Conservation (phyloP, 331 rosid species). For the Pyrus hybrid region DNA sequence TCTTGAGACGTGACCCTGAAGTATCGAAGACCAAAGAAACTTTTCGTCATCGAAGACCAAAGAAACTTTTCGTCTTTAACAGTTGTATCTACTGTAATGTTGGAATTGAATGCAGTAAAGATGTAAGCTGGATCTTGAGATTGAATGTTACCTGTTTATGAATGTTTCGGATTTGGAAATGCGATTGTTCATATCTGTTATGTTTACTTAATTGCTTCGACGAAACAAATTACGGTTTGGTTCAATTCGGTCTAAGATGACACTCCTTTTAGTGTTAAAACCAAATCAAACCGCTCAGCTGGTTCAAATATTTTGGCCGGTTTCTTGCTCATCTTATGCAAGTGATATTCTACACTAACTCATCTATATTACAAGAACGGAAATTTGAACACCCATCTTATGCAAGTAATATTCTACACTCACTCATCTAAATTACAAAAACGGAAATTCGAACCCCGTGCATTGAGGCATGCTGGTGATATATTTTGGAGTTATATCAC, state of each 20-base stretch:
- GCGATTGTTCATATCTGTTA: background rate
- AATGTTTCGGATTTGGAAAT: background rate
- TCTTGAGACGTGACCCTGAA: background rate
- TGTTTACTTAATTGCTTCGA: background rate
- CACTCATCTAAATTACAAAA: fast-evolving
- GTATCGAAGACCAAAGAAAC: background rate
- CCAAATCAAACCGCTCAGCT: too few relatives aligned
- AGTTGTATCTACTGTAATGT: constrained; percentile 1
- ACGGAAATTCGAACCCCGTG: too few relatives aligned
- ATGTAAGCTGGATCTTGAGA: background rate
- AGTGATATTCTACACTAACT: fast-evolving
- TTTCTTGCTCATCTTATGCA: too few relatives aligned
- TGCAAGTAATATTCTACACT: fast-evolving
- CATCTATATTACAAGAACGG: fast-evolving
- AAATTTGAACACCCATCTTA: too few relatives aligned
- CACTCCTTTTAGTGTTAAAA: too few relatives aligned
- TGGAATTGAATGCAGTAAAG: background rate
- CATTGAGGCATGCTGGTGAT: too few relatives aligned
- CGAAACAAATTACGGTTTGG: background rate
- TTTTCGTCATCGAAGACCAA: background rate
- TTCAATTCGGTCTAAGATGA: too few relatives aligned
- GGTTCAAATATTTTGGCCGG: too few relatives aligned
- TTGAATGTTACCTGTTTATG: background rate
- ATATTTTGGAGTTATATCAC: too few relatives aligned
- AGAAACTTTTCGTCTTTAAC: background rate